Evolutionary conservation across 2,329 filamentous ascomycete species (phyloP), one percentile per base, ranked within the genome.

Genomic region (Xylaria sp.): DNA sequence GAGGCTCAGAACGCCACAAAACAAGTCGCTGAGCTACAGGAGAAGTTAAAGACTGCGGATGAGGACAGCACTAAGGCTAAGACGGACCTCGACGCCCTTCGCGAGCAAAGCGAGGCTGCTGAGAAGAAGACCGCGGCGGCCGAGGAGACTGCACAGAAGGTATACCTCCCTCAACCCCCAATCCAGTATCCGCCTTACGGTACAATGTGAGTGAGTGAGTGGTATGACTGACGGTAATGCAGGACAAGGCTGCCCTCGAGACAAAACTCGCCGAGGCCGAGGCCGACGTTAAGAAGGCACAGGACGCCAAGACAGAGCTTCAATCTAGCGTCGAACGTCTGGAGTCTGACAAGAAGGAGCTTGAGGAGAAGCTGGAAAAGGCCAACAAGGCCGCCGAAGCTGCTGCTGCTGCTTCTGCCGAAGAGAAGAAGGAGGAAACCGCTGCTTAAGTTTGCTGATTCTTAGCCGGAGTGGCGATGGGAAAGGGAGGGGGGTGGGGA

Each of bases 101-200:
- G 78, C 60, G 74, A 74, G 62, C 70, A 80, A 65, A 69, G 70
- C 6, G 77, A 81, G 61, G 75, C 76, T 57, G 80, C 80, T 4
- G 76, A 81, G 64, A 73, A 78, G 63, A 80, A 81, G 70, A 77
- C 78, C 3, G 73, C 76, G 28, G 78, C 82, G 72, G 76, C 78
- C 12, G 43, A 79, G 30, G 79, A 78, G 60, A 67, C 75, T 34
- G 74, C 75, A 1, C 71, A 79, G 52, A 70, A 72, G 30, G 80
- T 81, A 77, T 70, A 77, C 2, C 43, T 48, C 20, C 18, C 32
- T n/a, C n/a, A n/a, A n/a, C n/a, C n/a, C n/a, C n/a, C n/a, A n/a
- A n/a, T n/a, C n/a, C n/a, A 18, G 5, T 10, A 18, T 9, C 12
- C 12, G 43, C 9, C 36, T 7, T 7, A 2, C 1, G 10, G 8